Conservation (phyloP, 2,329 filamentous ascomycete genomes). For the Ilyonectria mors-panacis region DNA sequence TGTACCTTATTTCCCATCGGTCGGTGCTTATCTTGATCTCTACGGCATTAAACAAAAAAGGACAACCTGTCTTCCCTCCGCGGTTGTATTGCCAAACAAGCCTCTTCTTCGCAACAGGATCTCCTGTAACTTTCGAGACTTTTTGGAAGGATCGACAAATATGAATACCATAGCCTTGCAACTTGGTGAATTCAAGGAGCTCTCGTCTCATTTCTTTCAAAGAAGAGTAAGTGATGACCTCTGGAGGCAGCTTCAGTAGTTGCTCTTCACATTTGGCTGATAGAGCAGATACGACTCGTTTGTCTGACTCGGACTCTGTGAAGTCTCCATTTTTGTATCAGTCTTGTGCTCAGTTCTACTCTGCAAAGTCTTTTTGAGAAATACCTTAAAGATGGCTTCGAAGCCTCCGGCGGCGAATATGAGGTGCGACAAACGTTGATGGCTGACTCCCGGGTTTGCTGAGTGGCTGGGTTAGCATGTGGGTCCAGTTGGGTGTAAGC, state of each 20-base stretch:
- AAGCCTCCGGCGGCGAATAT: no score
- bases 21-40: slow-evolving; percentile 14
- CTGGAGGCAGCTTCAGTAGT: no score
- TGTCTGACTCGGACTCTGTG: slow-evolving; percentile 18
- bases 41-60: slow-evolving; percentile 10
- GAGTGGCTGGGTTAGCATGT: no score
- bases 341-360: neutral
- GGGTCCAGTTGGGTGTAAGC: no score
- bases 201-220: no score
- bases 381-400: no score
- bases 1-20: slow-evolving; percentile 18
- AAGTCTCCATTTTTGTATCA: slow-evolving; percentile 11
- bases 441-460: no score
- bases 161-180: slow-evolving; percentile 13
- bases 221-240: no score
- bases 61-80: slow-evolving; percentile 2
- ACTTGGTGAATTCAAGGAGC: slow-evolving; percentile 10
- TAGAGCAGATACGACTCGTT: slow-evolving; percentile 7
- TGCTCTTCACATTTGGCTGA: slow-evolving; percentile 12
- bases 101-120: slow-evolving; percentile 16
- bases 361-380: neutral
- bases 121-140: slow-evolving; percentile 15
- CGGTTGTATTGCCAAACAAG: slow-evolving; percentile 17
- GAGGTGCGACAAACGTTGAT: no score
- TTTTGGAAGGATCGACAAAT: slow-evolving; percentile 18